phyloP scores from a whole-genome alignment of 768 basidiomycete genomes.

The Filobasidium floriforme region DNA sequence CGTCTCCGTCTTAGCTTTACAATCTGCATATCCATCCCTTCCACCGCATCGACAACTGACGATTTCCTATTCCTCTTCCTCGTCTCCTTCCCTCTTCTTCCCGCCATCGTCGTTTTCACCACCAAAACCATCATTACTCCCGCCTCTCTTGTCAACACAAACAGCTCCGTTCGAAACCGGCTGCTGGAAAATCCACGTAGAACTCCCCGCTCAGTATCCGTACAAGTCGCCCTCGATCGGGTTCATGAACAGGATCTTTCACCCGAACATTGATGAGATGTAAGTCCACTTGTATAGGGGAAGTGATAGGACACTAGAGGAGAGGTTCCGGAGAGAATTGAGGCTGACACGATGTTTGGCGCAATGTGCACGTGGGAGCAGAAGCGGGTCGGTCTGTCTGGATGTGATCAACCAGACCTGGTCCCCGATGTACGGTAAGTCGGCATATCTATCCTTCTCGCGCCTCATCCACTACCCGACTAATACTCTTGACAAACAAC shows the following conservation, averaged over 20 bases:
- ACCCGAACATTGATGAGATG: conserved; percentile 98
- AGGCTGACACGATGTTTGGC: background rate
- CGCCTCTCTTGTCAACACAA: too few relatives aligned
- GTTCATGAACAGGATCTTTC: conserved; percentile 99
- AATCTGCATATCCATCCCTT: too few relatives aligned
- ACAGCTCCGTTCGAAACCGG: conserved; percentile 96
- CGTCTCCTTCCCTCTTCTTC: background rate
- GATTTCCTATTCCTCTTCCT: background rate
- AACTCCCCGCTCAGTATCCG: conserved; percentile 95
- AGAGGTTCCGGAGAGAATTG: background rate
- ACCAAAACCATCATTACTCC: too few relatives aligned
- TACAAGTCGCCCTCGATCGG: conserved; percentile 99
- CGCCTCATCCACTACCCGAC: background rate
- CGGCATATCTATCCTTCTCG: too few relatives aligned
- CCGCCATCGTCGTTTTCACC: too few relatives aligned
- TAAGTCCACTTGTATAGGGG: conserved; percentile 48
- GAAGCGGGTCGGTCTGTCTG: conserved; percentile 94
- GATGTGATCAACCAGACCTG: conserved; percentile 99
- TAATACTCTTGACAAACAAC: background rate
- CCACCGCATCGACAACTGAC: too few relatives aligned
- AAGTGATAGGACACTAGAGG: too few relatives aligned
- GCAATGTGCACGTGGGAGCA: conserved; percentile 39
- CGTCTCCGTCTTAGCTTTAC: conserved; percentile 1
- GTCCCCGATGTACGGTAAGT: conserved; percentile 98
- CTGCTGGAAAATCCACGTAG: conserved; percentile 99